These are phyloP conservation scores for Xylariaceae sp. DNA, from an alignment of 2,329 filamentous ascomycete genomes.

Conservation along the genomic window DNA sequence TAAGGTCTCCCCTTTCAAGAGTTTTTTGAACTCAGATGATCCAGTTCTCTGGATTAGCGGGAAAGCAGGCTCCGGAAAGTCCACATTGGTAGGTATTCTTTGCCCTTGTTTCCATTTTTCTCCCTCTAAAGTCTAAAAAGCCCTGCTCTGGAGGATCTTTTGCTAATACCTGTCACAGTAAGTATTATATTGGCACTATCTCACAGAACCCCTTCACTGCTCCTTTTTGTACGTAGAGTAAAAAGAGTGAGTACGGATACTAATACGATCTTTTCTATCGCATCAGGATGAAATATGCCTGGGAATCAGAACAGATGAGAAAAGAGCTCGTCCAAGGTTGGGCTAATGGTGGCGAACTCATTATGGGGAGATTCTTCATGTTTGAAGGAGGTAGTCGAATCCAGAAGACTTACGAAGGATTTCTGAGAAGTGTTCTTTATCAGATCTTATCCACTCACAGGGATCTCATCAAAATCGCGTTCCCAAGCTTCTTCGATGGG, in stretches of 20 bases:
- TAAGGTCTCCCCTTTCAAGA: conserved; percentile 20
- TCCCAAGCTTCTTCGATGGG: conserved; percentile 29
- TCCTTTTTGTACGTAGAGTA: too few species aligned
- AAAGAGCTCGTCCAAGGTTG: conserved; percentile 31
- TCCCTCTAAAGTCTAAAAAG: too few species aligned
- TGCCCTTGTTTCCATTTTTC: too few species aligned
- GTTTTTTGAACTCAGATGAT: conserved; percentile 21
- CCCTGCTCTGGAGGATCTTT: too few species aligned
- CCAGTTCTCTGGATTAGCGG: conserved; percentile 38
- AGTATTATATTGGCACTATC: too few species aligned
- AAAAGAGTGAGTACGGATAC: too few species aligned
- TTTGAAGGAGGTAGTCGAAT: conserved; percentile 36
- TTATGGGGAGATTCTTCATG: conserved; percentile 38
- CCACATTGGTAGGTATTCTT: too few species aligned
- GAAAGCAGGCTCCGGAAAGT: conserved; percentile 45
- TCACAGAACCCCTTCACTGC: too few species aligned
- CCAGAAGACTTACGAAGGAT: conserved; percentile 39
- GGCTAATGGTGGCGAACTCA: conserved; percentile 27
- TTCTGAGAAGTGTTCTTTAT: conserved; percentile 36
- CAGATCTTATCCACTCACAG: conserved; percentile 30
- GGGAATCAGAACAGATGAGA: conserved; percentile 24
- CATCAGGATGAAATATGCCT: conserved; percentile 43
- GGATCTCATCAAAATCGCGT: conserved; percentile 30
- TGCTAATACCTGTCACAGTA: too few species aligned
- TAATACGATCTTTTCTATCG: too few species aligned